Base-by-base conservation (phyloP, 164 flowering plant genomes). In the Nymphaea colorata region DNA sequence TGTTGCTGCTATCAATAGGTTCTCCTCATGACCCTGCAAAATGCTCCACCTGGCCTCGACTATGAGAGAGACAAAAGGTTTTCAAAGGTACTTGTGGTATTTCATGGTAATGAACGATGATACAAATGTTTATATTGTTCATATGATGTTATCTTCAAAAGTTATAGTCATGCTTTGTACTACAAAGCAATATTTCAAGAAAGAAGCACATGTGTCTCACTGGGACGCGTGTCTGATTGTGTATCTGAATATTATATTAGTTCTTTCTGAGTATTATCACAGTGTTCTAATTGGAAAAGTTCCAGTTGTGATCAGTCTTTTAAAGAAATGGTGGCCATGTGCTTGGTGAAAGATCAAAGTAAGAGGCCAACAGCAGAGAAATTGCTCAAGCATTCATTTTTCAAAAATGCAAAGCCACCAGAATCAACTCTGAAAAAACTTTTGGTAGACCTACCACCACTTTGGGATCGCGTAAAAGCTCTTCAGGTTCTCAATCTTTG, bases 261-360 rank as follows among this genome's bases (percentile, higher is more conserved):
- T 45, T 0, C 53, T 45, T 45, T 25, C 11, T 45, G 53, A 5
- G 53, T 5, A 45, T 10, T 5, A 25, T 5, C 7, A 10, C 53
- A 5, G 53, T 68, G 45, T 82, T 76, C 92, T 90, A 81, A 86
- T 85, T 74, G 68, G 77, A 73, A 70, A 76, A 76, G 76, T 79
- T 83, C 79, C 82, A 76, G 87, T 81, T 82, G 86, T 84, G 66
- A 80, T 74, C 95, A 95, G 99, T 84, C 98, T 66, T 95, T 95
- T 71, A 95, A 92, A 82, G 99, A 95, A 79, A 85, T 95, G 99
- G 98, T 95, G 80, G 97, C 99, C 69, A 95, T 95, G 99, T 95
- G 99, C 84, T 84, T 95, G 87, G 98, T 95, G 84, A 95, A 95
- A 87, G 99, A 95, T 84, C 99, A 83, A 80, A 84, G 93, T 62